phyloP scores from a whole-genome alignment of 345 rosid genomes.

The Citrus reticulata region DNA sequence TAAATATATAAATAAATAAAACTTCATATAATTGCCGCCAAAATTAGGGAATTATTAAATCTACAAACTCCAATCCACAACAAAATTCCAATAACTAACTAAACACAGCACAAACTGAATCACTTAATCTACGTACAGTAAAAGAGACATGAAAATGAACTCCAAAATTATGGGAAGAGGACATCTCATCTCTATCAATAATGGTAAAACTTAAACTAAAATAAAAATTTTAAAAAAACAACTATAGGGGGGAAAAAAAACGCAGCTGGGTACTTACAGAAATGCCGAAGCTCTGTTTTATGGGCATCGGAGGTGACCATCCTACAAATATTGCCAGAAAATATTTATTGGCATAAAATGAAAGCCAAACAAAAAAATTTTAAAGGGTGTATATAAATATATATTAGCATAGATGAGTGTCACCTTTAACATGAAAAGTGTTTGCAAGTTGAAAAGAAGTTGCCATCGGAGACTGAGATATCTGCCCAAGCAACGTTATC shows the following conservation, averaged over 20 bases:
- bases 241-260: neutral
- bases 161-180: neutral
- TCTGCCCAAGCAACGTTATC: neutral
- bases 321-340: slow-evolving; percentile 4
- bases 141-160: neutral
- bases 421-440: slow-evolving; percentile 13
- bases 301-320: slow-evolving; percentile 2
- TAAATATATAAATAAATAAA: no score
- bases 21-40: no score
- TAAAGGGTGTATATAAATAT: neutral
- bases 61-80: neutral
- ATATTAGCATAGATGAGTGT: neutral
- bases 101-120: neutral
- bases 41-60: neutral
- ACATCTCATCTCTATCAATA: no score
- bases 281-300: neutral
- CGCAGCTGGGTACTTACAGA: slow-evolving; percentile 12
- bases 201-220: no score
- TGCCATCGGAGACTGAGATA: slow-evolving; percentile 11
- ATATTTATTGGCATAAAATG: no score
- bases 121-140: neutral
- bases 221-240: neutral
- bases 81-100: neutral
- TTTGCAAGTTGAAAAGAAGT: slow-evolving; percentile 1
- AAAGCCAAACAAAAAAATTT: neutral